Evolutionary conservation across 176 grass and related monocot species (phyloP), one percentile per base, ranked within the genome.

Genomic region (Pontederia crassipes): DNA sequence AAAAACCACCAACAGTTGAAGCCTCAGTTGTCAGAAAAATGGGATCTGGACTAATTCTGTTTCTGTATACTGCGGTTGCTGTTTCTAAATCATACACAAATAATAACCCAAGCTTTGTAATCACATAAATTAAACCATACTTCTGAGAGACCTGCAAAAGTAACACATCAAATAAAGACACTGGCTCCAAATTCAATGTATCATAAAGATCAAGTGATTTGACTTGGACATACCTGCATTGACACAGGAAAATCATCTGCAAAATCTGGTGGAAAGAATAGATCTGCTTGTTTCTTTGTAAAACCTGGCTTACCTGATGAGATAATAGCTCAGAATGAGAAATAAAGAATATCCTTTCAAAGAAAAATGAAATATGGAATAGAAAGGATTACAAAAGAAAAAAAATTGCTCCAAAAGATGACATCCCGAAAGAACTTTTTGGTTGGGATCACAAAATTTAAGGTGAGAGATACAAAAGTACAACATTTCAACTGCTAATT

Each of bases 41-140:
- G 28, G 93, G 93, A 49, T 98, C 93, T 59, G 93, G 87, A 59
- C 93, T 98, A 46, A 98, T 98, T 75, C 93, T 80, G 78, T 98
- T 98, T 86, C 93, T 92, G 62, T 98, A 98, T 62, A 98, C 87
- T 64, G 93, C 93, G 24, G 87, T 52, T 2, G 87, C 81, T 46
- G 93, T 88, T 73, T 98, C 93, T 76, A 98, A 67, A 75, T 92
- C 93, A 78, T 98, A 92, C 55, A 98, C 93, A 81, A 98, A 98
- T 57, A 98, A 59, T 75, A 98, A 67, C 12, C 93, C 93, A 77
- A 98, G 87, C 59, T 98, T 98, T 53, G 87, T 98, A 71, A 98
- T 92, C 57, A 98, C 93, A 74, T 86, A 98, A 46, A 83, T 58
- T 66, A 98, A 86, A 54, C 84, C 83, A 82, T 98, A 98, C 64